Base-by-base conservation (phyloP, 2,329 filamentous ascomycete genomes). In the Paraphoma sp. region DNA sequence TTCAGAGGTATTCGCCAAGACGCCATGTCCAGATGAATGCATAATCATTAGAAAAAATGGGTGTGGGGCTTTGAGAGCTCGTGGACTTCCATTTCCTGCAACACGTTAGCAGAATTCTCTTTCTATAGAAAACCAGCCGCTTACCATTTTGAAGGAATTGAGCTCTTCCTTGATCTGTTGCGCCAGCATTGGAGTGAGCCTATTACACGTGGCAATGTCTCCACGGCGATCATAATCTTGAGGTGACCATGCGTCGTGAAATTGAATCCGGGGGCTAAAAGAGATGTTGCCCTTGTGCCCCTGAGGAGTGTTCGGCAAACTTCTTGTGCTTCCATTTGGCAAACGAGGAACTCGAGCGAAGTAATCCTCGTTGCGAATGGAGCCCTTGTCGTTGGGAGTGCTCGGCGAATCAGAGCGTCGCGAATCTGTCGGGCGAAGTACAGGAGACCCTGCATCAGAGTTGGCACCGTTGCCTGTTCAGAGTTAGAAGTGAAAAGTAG, bases 81-180 rank as follows among this genome's bases (percentile, higher is more conserved):
- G 78, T 99, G 95, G 71, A 99, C 95, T 83, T 98, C 95, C 95
- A 99, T 99, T 82, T 99, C 95, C 95, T 98, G 45, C 51, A 12
- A 14, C n/a, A 16, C 14, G 68, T 86, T 77, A 86, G 82, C 64
- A 60, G 47, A 2, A 5, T 23, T 23, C 23, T 23, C 4, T n/a
- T 16, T 40, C 14, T 18, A 42, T 1, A 44, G 14, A 4, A 12
- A n/a, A 28, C 5, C 7, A 1, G n/a, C 9, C 10, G 36, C 88
- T 60, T 82, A 95, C 92, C 95, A 99, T 99, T 79, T 99, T 99
- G 84, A 99, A 99, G 68, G 89, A 96, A 81, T 99, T 99, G 68
- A 99, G 86, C 81, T 99, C 95, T 81, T 99, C 95, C 81, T 98
- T 98, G 81, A 99, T 99, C 78, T 99, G 95, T 80, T 99, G 95